Evolutionary conservation across 164 flowering plant species (phyloP).

Genomic region (Vitis riparia): DNA sequence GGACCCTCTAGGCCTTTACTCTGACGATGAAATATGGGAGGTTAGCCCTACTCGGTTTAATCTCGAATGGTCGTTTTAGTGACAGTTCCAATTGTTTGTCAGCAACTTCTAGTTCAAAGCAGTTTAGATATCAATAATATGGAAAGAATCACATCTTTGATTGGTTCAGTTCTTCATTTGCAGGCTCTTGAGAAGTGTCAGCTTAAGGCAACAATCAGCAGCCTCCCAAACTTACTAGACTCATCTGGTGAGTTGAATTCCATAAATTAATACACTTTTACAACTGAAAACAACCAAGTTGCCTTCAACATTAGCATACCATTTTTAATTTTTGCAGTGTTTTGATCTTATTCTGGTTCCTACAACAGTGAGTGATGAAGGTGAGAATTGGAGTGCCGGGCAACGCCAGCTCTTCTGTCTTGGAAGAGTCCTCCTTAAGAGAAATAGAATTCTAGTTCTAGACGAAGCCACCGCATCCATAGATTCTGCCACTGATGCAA

Average conservation of each 20-base stretch:
- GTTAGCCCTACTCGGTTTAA: slow-evolving; percentile 26
- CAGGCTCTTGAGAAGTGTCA: slow-evolving; percentile 86
- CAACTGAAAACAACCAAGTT: no score
- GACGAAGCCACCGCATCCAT: slow-evolving; percentile 96
- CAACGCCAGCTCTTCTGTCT: slow-evolving; percentile 86
- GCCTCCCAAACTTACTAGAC: slow-evolving; percentile 63
- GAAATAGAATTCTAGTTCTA: slow-evolving; percentile 70
- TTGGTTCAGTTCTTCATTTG: background rate
- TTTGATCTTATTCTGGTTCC: background rate
- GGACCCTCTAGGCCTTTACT: slow-evolving; percentile 73
- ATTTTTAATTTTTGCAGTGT: background rate
- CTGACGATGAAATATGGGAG: slow-evolving; percentile 83
- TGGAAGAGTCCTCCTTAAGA: slow-evolving; percentile 70
- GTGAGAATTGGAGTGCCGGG: slow-evolving; percentile 87
- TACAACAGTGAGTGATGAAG: slow-evolving; percentile 72
- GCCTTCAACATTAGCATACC: no score
- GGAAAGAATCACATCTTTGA: no score
- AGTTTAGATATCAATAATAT: no score
- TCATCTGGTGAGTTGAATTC: slow-evolving; percentile 52
- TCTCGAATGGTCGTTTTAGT: background rate
- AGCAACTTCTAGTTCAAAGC: no score
- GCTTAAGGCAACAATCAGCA: slow-evolving; percentile 51
- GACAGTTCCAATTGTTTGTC: background rate
- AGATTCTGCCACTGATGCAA: slow-evolving; percentile 79
- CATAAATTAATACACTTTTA: background rate